Base-by-base conservation (phyloP, 495 filamentous ascomycete genomes). In the Hypomontagnella submonticulosa region DNA sequence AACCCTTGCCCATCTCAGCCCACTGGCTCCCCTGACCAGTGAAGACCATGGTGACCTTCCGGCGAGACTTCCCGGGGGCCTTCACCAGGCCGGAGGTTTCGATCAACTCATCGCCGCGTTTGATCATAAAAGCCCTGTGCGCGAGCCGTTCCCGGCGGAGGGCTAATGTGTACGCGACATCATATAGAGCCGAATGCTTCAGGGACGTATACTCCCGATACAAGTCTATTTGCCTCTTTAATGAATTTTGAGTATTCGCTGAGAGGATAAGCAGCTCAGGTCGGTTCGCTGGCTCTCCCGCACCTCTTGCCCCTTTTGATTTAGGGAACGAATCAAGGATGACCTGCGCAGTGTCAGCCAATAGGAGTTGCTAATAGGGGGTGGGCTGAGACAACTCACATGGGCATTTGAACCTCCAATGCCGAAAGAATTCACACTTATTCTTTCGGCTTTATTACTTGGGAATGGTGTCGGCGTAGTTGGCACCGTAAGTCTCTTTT, bases 381-480 rank as follows among this genome's bases (percentile, higher is more conserved):
- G 13, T 13, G 16, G 49, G 12, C 10, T n/a, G 18, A 48, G 8
- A 32, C 10, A 19, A 33, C 59, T 67, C 9, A 73, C 76, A 57
- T 84, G 81, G 1, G 77, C 77, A 49, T 86, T 86, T 1, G 80
- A 61, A 9, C 83, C 83, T 0, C 83, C 83, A 34, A 77, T 80
- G 1, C 81, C 83, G 49, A 82, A 82, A 9, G 73, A 80, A 62
- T 81, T 83, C 9, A 84, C 72, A 27, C 77, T 75, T 18, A 69
- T 58, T 34, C 75, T 61, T 20, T 71, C 61, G 12, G 67, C 44
- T 20, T 59, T 64, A 38, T 69, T 41, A 23, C 37, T 1, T 4
- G 72, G 72, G 44, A 69, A 73, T 0, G 65, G 61, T 3, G 20
- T 65, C 10, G 67, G 57, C 13, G 46, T 54, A 9, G 48, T 55